A percentile compares a stretch with the other conserved stretches of the same genome.
These are phyloP conservation scores for Glarea lozoyensis DNA, from an alignment of 495 filamentous ascomycete species.

Conservation along the genomic window DNA sequence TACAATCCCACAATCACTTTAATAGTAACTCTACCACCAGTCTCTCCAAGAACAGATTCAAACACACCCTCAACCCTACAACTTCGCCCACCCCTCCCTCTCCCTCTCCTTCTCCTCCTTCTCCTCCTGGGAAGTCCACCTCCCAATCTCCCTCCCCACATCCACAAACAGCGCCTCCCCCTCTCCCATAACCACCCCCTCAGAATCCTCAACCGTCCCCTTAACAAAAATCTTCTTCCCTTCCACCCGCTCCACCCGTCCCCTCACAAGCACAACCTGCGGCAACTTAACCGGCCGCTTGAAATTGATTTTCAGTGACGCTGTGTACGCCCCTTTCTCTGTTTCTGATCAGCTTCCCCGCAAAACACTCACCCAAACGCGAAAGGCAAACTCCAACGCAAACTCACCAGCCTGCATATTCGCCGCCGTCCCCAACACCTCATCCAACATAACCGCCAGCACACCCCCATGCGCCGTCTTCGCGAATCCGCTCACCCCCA, in stretches of 20 bases:
- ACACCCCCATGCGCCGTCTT: conserved; percentile 16
- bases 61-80: no score
- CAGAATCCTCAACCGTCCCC: conserved; percentile 22
- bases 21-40: no score
- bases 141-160: conserved; percentile 9
- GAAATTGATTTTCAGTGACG: conserved; percentile 20
- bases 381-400: background rate
- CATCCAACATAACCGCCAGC: conserved; percentile 16
- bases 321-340: conserved; percentile 21
- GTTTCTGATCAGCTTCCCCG: background rate
- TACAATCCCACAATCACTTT: no score
- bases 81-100: no score
- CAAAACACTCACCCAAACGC: background rate
- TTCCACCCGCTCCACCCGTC: conserved; percentile 20
- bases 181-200: conserved; percentile 21
- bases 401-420: conserved; percentile 20
- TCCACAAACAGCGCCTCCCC: conserved; percentile 20
- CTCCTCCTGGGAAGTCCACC: no score
- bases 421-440: conserved; percentile 20
- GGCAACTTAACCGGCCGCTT: conserved; percentile 21
- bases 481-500: conserved; percentile 10
- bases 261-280: conserved; percentile 20
- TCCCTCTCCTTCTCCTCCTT: no score
- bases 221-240: conserved; percentile 20
- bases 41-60: no score